Evolutionary conservation across 2,329 filamentous ascomycete genomes (phyloP), one percentile per base, ranked within the genome.

Genomic region (Geosmithia morbida): DNA sequence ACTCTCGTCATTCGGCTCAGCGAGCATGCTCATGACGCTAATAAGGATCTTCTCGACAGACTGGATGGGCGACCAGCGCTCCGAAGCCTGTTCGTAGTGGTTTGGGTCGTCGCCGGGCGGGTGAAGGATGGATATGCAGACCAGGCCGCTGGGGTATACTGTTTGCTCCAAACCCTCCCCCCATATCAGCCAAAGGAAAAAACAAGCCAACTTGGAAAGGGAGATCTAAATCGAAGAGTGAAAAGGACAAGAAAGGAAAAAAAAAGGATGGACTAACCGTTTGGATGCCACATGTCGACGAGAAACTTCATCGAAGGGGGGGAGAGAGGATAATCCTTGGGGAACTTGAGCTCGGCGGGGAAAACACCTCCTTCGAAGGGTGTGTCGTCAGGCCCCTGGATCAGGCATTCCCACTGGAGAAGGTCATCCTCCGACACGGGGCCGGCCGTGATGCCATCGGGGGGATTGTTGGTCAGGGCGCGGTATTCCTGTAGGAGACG

Each of bases 81-180:
- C 92, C 1, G 85, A 88, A 7, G 92, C 90, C 57, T 90, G 86
- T 66, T 97, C 90, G 74, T 97, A 97, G 71, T 95, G 89, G 69
- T 96, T 96, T 48, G 92, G 92, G 66, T 97, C 90, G 67, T 97
- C 90, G 58, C 92, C 90, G 2, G 90, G 90, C 2, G 90, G 84
- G 66, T 97, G 90, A 2, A 97, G 81, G 68, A 97, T 97, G n/a
- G 87, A 94, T 59, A 97, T 97, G 70, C 90, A 97, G 56, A 97
- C 92, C 17, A 90, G 77, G 53, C 90, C 90, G 61, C 84, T 90
- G 16, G 84, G 77, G 63, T 97, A 97, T 46, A 97, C 89, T 95
- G 54, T 26, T 26, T 8, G 8, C 22, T 26, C n/a, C n/a, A n/a
- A n/a, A n/a, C n/a, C n/a, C n/a, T n/a, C n/a, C n/a, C n/a, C n/a